Evolutionary conservation across 371 early-diverging fungal species (phyloP), one percentile per base, ranked within the genome.

Genomic region (Synchytrium microbalum): DNA sequence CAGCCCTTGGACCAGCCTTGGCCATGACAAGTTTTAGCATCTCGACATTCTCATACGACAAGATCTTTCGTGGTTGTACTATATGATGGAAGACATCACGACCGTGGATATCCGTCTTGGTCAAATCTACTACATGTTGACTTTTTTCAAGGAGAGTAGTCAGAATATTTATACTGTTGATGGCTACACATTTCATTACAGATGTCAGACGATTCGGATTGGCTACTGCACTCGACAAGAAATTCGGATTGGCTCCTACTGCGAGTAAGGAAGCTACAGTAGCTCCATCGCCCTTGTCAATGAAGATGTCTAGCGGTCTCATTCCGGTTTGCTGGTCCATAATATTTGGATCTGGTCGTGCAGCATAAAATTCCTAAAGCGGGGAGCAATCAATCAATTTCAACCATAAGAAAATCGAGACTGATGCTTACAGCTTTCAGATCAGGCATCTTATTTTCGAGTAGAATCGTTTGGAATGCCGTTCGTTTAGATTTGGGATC

Each of bases 291-390:
- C 62, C 66, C 29, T 75, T 51, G 1, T 64, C 60, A 26, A 84
- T 79, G 2, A 81, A 80, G 60, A 66, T 61, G 65, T 84, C 84
- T 3, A 86, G 60, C n/a, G 78, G 78, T 0, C 82, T 82, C 67
- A 71, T 75, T 0, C 78, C 75, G 2, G 78, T 78, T 1, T 64
- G 59, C 1, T 58, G 25, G 62, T 84, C 83, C 1, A 78, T 51
- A 1, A 26, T 16, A 38, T 73, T 73, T 1, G 80, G 69, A 19
- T 76, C 64, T 76, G 75, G 1, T 31, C 25, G 8, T 30, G 57
- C 32, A 53, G 16, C 13, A 29, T 13, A 10, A 67, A 24, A n/a
- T 46, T 24, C 25, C 19, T 31, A 28, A 5, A 67, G 52, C 24
- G 51, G n/a, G 23, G 14, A 57, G 57, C 10, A 23, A 57, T 57